phyloP scores from a whole-genome alignment of 139 green algal species.

The Bryopsis sp. region DNA sequence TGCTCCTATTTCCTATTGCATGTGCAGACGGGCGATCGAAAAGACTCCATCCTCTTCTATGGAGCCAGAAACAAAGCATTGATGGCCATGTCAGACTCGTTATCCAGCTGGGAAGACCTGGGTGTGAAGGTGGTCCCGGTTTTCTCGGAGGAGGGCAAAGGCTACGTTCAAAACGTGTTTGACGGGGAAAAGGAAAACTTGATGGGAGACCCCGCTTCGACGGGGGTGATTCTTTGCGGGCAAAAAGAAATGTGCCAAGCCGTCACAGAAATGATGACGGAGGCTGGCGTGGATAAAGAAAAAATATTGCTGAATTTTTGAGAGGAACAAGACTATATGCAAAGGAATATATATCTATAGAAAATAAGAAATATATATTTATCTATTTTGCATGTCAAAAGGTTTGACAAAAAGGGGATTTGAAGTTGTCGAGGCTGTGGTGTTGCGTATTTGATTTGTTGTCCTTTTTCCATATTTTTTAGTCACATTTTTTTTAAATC shows the following conservation, averaged over 20 bases:
- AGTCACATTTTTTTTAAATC: too few relatives aligned
- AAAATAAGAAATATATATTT: too few relatives aligned
- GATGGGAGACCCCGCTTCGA: conserved; percentile 11
- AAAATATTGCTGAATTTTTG: conserved; percentile 66
- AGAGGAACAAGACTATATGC: too few relatives aligned
- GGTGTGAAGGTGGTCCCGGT: conserved; percentile 57
- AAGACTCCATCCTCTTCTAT: conserved; percentile 65
- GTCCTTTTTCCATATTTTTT: too few relatives aligned
- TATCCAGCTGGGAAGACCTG: conserved; percentile 46
- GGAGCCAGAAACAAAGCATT: conserved; percentile 31
- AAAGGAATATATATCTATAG: too few relatives aligned
- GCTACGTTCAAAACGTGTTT: conserved; percentile 74
- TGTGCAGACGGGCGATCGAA: too few relatives aligned
- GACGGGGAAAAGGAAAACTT: conserved; percentile 18
- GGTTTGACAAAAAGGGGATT: too few relatives aligned
- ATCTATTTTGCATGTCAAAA: too few relatives aligned
- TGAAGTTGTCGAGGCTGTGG: too few relatives aligned
- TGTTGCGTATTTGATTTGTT: too few relatives aligned
- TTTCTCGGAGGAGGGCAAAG: conserved; percentile 32
- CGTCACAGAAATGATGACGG: conserved; percentile 47
- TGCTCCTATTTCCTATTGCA: too few relatives aligned
- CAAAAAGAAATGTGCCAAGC: conserved; percentile 79
- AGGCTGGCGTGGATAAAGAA: conserved; percentile 44
- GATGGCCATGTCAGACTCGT: conserved; percentile 31
- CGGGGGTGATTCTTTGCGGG: conserved; percentile 69